Evolutionary conservation across 108 stramenopile species (phyloP).

Genomic region (Cyclotella atomus): DNA sequence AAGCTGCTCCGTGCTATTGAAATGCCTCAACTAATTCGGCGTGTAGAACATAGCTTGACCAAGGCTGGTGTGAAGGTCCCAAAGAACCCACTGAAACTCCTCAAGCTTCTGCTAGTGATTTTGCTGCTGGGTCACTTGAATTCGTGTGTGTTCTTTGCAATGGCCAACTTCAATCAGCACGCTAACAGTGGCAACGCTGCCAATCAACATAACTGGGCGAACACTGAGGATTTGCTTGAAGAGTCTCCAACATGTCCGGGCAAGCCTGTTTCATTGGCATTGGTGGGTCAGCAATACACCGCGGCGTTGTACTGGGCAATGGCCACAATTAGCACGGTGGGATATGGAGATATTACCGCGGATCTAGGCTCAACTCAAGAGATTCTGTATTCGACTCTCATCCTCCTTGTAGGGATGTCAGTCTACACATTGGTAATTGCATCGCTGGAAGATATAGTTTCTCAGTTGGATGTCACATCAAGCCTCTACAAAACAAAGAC

Average conservation of each 20-base stretch:
- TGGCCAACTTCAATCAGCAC: conserved; percentile 54
- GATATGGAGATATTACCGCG: conserved; percentile 62
- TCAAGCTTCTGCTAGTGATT: conserved; percentile 45
- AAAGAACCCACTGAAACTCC: conserved; percentile 47
- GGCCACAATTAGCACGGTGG: conserved; percentile 62
- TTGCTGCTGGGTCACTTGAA: conserved; percentile 46
- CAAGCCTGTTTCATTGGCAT: conserved; percentile 6
- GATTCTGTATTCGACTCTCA: conserved; percentile 51
- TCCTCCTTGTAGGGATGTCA: conserved; percentile 50
- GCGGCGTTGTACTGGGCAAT: conserved; percentile 61
- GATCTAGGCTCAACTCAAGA: conserved; percentile 45
- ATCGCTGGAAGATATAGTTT: conserved; percentile 63
- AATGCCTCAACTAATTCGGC: conserved; percentile 21
- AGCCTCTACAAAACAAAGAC: conserved; percentile 55
- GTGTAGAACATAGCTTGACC: conserved; percentile 31
- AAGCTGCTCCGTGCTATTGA: conserved; percentile 47
- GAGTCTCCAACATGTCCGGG: conserved; percentile 31
- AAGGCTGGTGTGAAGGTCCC: conserved; percentile 46
- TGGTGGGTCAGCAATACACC: conserved; percentile 41
- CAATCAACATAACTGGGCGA: conserved; percentile 36
- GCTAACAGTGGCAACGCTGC: conserved; percentile 6
- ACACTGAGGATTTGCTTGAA: conserved; percentile 29
- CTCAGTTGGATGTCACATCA: conserved; percentile 67
- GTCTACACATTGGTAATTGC: conserved; percentile 62
- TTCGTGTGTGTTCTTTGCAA: conserved; percentile 49